These are phyloP conservation scores for Pythium rishiriense DNA, from an alignment of 352 stramenopile species.

Conservation along the genomic window DNA sequence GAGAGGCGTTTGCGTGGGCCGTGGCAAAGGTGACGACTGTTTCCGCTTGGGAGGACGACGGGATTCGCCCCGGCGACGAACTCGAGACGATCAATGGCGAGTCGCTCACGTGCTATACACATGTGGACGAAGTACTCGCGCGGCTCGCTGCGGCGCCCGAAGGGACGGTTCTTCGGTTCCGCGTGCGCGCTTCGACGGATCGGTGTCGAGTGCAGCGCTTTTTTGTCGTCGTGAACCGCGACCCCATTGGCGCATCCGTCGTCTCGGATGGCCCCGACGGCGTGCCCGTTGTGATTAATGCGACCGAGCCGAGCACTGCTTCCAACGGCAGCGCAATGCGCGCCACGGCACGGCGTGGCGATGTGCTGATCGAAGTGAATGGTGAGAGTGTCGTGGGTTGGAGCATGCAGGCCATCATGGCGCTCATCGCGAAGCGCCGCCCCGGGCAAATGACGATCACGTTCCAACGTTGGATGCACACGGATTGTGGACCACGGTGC, in stretches of 20 bases:
- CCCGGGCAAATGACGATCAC: slow-evolving; percentile 44
- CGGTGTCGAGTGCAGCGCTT: slow-evolving; percentile 35
- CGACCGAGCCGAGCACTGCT: slow-evolving; percentile 11
- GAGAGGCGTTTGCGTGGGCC: slow-evolving; percentile 18
- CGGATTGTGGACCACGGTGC: slow-evolving; percentile 13
- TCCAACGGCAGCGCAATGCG: not conserved
- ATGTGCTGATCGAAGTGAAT: slow-evolving; percentile 62
- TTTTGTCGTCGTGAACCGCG: slow-evolving; percentile 37
- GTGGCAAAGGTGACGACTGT: slow-evolving; percentile 28
- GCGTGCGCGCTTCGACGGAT: slow-evolving; percentile 19
- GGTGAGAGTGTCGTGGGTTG: slow-evolving; percentile 43
- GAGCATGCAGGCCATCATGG: slow-evolving; percentile 40
- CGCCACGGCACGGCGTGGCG: slow-evolving; percentile 32
- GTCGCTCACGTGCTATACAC: slow-evolving; percentile 32
- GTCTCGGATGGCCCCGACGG: slow-evolving; percentile 41
- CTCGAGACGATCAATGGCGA: slow-evolving; percentile 49
- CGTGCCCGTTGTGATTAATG: slow-evolving; percentile 50
- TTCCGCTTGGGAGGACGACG: slow-evolving; percentile 41
- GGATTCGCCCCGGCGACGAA: slow-evolving; percentile 54
- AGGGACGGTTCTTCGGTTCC: slow-evolving; percentile 52
- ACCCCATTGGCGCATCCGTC: slow-evolving; percentile 47
- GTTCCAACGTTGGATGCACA: slow-evolving; percentile 47
- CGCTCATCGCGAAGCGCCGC: slow-evolving; percentile 36
- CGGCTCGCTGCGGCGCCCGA: slow-evolving; percentile 32
- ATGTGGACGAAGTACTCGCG: slow-evolving; percentile 35